Percentiles rank a stretch among this genome's conserved stretches.
Evolutionary conservation across 345 rosid genomes (phyloP).

Genomic region (Brassica carinata): DNA sequence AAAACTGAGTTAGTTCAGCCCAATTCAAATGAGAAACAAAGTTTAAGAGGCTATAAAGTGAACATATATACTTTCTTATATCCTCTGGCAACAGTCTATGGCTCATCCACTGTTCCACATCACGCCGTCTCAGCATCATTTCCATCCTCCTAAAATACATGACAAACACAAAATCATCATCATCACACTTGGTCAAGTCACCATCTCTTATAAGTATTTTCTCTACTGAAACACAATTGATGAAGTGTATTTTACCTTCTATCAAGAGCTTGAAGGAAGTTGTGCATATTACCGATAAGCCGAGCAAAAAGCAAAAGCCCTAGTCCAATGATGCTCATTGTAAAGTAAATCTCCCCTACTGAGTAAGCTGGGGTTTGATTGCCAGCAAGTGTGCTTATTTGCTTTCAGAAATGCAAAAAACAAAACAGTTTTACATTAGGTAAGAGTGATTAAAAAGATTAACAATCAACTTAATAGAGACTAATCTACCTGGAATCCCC

Average conservation of each 20-base stretch:
- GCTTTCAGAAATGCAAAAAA: conserved; percentile 47
- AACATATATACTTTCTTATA: conserved; percentile 61
- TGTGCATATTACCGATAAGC: conserved; percentile 95
- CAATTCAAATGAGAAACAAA: conserved; percentile 5
- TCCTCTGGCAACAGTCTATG: conserved; percentile 73
- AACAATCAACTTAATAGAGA: not conserved
- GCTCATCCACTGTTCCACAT: conserved; percentile 96
- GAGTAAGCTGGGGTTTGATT: conserved; percentile 77
- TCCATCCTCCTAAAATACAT: conserved; percentile 61
- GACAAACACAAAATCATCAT: conserved; percentile 11
- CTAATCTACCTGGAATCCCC: conserved; percentile 88
- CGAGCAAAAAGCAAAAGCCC: conserved; percentile 92
- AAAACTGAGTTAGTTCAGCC: not conserved
- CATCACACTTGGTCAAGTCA: not conserved
- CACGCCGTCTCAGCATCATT: conserved; percentile 84
- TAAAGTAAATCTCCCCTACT: conserved; percentile 73
- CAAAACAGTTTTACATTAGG: not conserved
- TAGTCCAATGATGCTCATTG: conserved; percentile 77
- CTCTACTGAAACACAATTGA: not conserved
- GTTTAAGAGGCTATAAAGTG: not conserved
- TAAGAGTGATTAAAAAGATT: not conserved
- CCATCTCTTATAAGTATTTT: not conserved
- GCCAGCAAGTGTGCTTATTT: conserved; percentile 95
- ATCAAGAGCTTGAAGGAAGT: conserved; percentile 85
- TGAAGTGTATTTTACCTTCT: conserved; percentile 51